These are phyloP conservation scores for Ziziphus jujuba DNA, from an alignment of 306 rosid genomes.

Conservation along the genomic window DNA sequence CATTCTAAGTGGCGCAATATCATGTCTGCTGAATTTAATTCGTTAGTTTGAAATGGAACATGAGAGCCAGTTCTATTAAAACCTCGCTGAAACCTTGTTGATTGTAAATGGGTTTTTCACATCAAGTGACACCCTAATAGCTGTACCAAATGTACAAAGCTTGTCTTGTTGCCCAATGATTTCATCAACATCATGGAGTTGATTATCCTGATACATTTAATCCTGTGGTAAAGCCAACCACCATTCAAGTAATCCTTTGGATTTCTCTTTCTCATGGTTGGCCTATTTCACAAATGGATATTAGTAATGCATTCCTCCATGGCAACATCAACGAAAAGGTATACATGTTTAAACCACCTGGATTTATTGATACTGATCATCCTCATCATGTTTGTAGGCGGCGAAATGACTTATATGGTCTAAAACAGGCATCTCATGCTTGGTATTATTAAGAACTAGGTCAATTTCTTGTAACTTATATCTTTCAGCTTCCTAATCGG, in stretches of 20 bases:
- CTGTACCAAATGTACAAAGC: background rate
- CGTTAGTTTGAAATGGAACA: background rate
- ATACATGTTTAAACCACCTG: background rate
- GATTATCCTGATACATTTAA: background rate
- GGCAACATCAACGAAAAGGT: background rate
- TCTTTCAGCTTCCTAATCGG: no score
- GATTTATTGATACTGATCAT: background rate
- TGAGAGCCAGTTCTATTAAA: background rate
- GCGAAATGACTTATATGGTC: no score
- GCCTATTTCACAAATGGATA: background rate
- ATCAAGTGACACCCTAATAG: background rate
- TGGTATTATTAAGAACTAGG: no score
- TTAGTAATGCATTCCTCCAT: background rate
- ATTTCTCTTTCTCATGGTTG: background rate
- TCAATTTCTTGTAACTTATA: no score
- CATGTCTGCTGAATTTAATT: background rate
- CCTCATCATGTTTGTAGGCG: no score
- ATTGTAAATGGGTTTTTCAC: conserved; percentile 13
- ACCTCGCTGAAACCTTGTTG: background rate
- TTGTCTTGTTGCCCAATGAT: background rate
- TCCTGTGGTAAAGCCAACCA: background rate
- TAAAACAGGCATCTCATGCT: no score
- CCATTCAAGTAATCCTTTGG: background rate
- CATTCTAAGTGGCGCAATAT: background rate
- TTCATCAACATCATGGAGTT: background rate